Evolutionary conservation across 805 yeast species (phyloP).

Genomic region (Candida corydali): DNA sequence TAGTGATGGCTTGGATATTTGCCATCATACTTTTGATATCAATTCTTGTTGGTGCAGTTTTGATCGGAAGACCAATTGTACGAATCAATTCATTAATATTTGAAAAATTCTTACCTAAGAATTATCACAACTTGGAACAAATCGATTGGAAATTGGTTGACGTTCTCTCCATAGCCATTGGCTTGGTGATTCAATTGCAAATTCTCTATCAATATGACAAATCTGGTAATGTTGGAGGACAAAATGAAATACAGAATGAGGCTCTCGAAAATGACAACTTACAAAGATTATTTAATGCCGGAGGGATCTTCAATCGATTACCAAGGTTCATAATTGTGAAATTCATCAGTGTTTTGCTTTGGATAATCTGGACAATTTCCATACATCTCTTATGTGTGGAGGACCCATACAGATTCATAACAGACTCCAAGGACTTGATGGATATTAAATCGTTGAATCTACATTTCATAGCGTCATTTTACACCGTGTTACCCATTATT

Average conservation of each 20-base stretch:
- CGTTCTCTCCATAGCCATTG: constrained; percentile 16
- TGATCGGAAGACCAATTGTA: constrained; percentile 26
- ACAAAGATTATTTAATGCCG: constrained; percentile 2
- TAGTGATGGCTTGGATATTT: constrained; percentile 46
- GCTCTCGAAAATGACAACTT: background rate
- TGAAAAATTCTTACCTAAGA: background rate
- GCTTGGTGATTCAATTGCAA: constrained; percentile 14
- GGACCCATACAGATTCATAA: constrained; percentile 13
- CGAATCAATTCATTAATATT: constrained; percentile 1
- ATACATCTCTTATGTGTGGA: constrained; percentile 20
- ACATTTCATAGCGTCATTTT: constrained; percentile 16
- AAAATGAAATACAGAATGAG: constrained; percentile 1
- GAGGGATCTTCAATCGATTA: constrained; percentile 4
- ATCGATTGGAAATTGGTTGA: constrained; percentile 20
- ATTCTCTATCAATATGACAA: constrained; percentile 11
- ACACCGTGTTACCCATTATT: constrained; percentile 18
- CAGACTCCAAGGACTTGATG: background rate
- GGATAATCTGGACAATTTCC: constrained; percentile 17
- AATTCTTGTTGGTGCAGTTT: constrained; percentile 17
- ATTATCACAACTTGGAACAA: constrained; percentile 1
- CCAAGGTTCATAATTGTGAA: constrained; percentile 3
- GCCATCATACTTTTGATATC: constrained; percentile 27
- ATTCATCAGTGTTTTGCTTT: constrained; percentile 8
- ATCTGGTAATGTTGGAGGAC: background rate
- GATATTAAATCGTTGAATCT: constrained; percentile 7